Percentiles rank a stretch among this genome's conserved stretches.
phyloP scores from a whole-genome alignment of 2,329 filamentous ascomycete species.

The Geoglossum cookeanum region DNA sequence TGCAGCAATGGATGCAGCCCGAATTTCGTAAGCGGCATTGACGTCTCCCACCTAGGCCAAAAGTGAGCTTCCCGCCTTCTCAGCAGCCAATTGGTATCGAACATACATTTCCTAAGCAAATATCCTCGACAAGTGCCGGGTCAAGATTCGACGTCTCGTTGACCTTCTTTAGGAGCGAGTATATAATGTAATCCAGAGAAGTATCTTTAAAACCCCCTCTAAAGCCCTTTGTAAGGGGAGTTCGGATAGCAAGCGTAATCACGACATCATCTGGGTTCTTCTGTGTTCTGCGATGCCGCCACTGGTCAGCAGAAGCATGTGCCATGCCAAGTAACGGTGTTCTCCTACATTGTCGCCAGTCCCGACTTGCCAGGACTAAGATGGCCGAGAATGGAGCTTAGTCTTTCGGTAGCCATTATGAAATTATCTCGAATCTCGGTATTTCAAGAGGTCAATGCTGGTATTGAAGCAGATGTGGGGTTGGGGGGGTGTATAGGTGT shows the following conservation, averaged over 20 bases:
- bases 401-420: not conserved
- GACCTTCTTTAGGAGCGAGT: conserved; percentile 63
- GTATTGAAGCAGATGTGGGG: not conserved
- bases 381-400: conserved; percentile 3
- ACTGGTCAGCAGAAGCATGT: conserved; percentile 22
- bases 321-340: conserved; percentile 34
- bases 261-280: conserved; percentile 36
- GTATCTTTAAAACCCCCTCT: conserved; percentile 96
- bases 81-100: conserved; percentile 45
- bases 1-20: conserved; percentile 73
- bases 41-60: not conserved
- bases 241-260: conserved; percentile 79
- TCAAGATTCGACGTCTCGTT: conserved; percentile 77
- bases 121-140: conserved; percentile 73
- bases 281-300: conserved; percentile 8
- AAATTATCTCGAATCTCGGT: not conserved
- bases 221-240: conserved; percentile 79
- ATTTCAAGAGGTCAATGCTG: not conserved
- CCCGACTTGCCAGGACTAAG: conserved; percentile 15
- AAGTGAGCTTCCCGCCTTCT: not conserved
- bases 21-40: conserved; percentile 78
- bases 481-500: not conserved
- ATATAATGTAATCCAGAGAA: conserved; percentile 63
- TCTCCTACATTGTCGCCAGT: conserved; percentile 39
- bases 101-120: conserved; percentile 79